These are phyloP conservation scores for Mycena alexandri DNA, from an alignment of 768 basidiomycete genomes.

Conservation along the genomic window DNA sequence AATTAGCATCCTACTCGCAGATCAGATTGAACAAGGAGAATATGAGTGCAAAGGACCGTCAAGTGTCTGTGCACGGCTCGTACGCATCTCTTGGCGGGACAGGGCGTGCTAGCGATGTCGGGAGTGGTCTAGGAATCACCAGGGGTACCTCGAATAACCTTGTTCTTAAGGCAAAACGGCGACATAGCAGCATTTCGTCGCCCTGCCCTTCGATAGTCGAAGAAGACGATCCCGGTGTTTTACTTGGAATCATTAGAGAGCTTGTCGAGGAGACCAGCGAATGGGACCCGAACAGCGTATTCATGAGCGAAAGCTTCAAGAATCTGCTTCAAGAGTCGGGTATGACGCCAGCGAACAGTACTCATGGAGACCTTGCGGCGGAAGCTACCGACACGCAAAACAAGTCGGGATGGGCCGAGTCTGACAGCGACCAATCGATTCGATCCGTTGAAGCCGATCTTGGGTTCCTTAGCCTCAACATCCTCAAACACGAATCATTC, in stretches of 20 bases:
- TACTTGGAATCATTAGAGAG: constrained; percentile 60
- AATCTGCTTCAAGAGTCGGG: constrained; percentile 54
- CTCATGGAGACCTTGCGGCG: not conserved
- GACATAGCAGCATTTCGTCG: constrained; percentile 21
- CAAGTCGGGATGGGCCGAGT: constrained; percentile 6
- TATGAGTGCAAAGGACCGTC: constrained; percentile 24
- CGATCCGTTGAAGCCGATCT: constrained; percentile 42
- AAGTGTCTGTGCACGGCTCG: constrained; percentile 5
- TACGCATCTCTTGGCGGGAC: constrained; percentile 6
- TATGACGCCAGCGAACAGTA: constrained; percentile 13
- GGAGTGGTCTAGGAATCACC: constrained; percentile 14
- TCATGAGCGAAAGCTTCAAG: constrained; percentile 62
- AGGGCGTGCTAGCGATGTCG: not conserved
- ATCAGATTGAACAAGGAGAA: constrained; percentile 12
- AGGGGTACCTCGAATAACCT: constrained; percentile 2
- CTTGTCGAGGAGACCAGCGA: constrained; percentile 63
- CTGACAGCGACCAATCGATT: constrained; percentile 22
- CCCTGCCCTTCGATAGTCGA: constrained; percentile 16
- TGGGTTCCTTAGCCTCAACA: constrained; percentile 40
- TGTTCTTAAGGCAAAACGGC: not conserved
- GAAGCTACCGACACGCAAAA: not conserved
- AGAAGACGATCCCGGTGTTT: constrained; percentile 45
- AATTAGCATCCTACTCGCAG: constrained; percentile 20
- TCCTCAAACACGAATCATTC: constrained; percentile 35
- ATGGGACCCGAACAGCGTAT: constrained; percentile 61